Base-by-base conservation (phyloP, 495 filamentous ascomycete genomes). In the Xeromyces bisporus region DNA sequence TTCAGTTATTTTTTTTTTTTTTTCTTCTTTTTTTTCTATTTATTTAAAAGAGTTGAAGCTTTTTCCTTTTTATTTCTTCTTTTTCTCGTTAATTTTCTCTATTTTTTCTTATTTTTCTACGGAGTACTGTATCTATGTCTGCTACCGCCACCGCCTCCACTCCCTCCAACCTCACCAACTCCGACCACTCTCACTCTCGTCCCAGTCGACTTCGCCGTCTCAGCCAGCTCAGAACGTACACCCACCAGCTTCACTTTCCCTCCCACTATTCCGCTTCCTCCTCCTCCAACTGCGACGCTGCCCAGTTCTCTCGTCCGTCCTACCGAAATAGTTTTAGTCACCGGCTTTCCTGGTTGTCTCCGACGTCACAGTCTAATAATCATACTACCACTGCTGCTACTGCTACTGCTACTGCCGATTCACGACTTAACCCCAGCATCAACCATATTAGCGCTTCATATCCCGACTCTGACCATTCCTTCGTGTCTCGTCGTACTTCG, bases 211-310 rank as follows among this genome's bases (percentile, higher is more conserved):
- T 85, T 38, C 66, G 79, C 16, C 75, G 77, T 18, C 58, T 91
- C 33, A 78, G 67, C 38, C 78, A 81, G 55, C 62, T 91, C 32
- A 69, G 77, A 36, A 74, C 61, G 52, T 77, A 80, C 55, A 77
- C 75, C 2, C 71, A 75, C 41, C 72, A 60, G 41, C 69, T 74
- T 58, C 57, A 74, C 28, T 58, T 71, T 39, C 60, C 66, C 17
- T 59, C 63, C 5, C 20, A 21, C 20, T 21, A 21, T 32, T 57
- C 67, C 26, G n/a, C n/a, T n/a, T 51, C 55, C 28, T 48, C 51
- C 35, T 49, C 50, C 10, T 42, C 37, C 50, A 39, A 34, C 34
- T 20, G 40, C 34, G 35, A 38, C 39, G 9, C 4, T 28, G 39
- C 48, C 42, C 50, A 40, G 46, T 48, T 36, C 30, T 42, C 42